These are phyloP conservation scores for Asterophora lycoperdoides DNA, from an alignment of 768 basidiomycete species.

Conservation along the genomic window DNA sequence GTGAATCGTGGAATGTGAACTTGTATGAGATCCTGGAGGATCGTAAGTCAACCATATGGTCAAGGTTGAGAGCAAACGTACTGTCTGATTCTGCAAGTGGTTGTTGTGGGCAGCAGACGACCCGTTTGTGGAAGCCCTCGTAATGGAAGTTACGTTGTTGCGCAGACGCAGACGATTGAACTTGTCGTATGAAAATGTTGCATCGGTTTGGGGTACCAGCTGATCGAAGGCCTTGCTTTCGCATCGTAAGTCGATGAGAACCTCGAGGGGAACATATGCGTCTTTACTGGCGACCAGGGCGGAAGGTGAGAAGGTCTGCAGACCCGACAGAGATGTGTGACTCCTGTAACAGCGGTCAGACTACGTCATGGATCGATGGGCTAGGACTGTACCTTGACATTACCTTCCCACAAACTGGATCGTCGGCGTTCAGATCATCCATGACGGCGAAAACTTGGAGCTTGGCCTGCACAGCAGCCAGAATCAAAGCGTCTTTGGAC, in stretches of 20 bases:
- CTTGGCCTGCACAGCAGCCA: slow-evolving; percentile 79
- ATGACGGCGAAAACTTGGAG: slow-evolving; percentile 76
- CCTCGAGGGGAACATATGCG: slow-evolving; percentile 81
- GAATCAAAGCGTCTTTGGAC: slow-evolving; percentile 52
- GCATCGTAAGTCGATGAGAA: slow-evolving; percentile 79
- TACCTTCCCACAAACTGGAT: slow-evolving; percentile 80
- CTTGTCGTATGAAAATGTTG: slow-evolving; percentile 85
- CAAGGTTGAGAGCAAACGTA: slow-evolving; percentile 26
- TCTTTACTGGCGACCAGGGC: slow-evolving; percentile 35
- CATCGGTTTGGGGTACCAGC: slow-evolving; percentile 84
- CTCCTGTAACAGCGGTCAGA: slow-evolving; percentile 43
- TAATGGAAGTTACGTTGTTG: slow-evolving; percentile 58
- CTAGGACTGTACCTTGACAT: slow-evolving; percentile 66
- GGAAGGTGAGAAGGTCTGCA: slow-evolving; percentile 85
- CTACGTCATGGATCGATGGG: neutral
- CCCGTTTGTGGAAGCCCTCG: slow-evolving; percentile 35
- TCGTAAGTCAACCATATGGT: neutral
- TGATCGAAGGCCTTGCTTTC: slow-evolving; percentile 84
- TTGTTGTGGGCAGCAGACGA: slow-evolving; percentile 27
- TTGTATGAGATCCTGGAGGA: slow-evolving; percentile 68
- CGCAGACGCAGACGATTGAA: slow-evolving; percentile 88
- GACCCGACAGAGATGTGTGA: slow-evolving; percentile 69
- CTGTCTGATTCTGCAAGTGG: slow-evolving; percentile 65
- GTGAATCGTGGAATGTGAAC: slow-evolving; percentile 84
- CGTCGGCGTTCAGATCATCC: slow-evolving; percentile 73